phyloP scores from a whole-genome alignment of 1,284 basidiomycete genomes.

The Tilletia walkeri region DNA sequence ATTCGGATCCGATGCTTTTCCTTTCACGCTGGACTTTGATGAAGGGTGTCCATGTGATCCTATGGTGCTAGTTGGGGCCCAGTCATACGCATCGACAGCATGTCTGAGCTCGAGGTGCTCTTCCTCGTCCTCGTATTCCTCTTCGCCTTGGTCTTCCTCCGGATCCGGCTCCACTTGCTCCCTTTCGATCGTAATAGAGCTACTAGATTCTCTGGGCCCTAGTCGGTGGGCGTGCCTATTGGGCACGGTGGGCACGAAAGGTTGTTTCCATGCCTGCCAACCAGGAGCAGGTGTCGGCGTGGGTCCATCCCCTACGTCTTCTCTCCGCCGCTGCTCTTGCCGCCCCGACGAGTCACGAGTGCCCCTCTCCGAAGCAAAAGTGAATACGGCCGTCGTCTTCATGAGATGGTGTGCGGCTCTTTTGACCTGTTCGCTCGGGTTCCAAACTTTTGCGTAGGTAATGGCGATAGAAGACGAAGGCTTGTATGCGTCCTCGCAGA shows the following conservation, averaged over 20 bases:
- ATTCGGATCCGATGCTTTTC: no score
- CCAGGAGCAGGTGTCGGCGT: background rate
- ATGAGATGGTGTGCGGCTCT: background rate
- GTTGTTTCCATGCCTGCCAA: background rate
- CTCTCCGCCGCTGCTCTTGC: no score
- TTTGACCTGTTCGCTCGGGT: conserved; percentile 8
- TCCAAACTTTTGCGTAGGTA: conserved; percentile 10
- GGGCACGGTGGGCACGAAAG: background rate
- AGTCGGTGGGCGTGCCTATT: background rate
- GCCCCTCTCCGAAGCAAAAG: background rate
- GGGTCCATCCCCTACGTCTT: background rate
- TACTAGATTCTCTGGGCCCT: background rate
- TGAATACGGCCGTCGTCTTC: background rate
- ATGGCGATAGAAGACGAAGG: background rate
- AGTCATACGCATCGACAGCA: background rate
- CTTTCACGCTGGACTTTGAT: no score
- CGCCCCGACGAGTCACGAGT: no score
- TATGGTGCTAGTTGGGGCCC: background rate
- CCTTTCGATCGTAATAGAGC: background rate
- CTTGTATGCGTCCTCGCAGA: conserved; percentile 2
- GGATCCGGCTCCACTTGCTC: background rate
- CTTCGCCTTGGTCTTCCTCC: background rate
- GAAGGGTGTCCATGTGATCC: background rate
- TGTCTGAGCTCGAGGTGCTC: background rate
- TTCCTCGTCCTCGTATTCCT: background rate